Conservation (phyloP, 768 basidiomycete genomes). For the Boletus pseudo-olivaceus region DNA sequence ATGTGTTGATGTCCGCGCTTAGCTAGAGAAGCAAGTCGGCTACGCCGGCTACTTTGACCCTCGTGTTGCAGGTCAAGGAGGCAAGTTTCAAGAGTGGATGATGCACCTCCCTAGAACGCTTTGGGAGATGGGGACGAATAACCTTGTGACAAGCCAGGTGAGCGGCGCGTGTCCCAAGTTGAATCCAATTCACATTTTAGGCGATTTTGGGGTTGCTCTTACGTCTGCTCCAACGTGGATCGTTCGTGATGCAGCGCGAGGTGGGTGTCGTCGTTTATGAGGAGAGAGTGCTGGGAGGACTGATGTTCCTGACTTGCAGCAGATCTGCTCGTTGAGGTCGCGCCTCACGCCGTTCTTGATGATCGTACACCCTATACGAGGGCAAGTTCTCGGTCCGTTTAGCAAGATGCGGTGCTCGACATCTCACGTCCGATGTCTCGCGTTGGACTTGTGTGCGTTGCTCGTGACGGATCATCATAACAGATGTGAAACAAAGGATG, state of each 20-base stretch:
- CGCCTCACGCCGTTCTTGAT: constrained; percentile 79
- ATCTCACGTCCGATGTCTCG: constrained; percentile 49
- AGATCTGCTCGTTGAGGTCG: constrained; percentile 47
- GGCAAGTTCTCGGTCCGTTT: constrained; percentile 75
- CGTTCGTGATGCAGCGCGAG: constrained; percentile 40
- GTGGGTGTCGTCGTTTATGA: constrained; percentile 36
- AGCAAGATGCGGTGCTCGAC: constrained; percentile 49
- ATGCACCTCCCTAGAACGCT: constrained; percentile 72
- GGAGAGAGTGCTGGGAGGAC: neutral
- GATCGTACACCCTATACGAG: constrained; percentile 71
- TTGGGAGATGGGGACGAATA: constrained; percentile 75
- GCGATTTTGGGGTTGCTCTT: constrained; percentile 62
- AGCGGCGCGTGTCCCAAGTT: constrained; percentile 10
- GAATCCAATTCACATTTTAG: constrained; percentile 30
- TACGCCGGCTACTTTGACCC: constrained; percentile 50
- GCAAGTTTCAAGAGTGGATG: constrained; percentile 61
- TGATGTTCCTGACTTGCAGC: constrained; percentile 34
- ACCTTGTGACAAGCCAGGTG: constrained; percentile 62
- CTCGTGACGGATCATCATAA: constrained; percentile 23
- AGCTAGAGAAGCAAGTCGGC: constrained; percentile 60
- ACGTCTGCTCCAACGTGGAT: constrained; percentile 54
- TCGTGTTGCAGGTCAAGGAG: constrained; percentile 23
- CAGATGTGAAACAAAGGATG: constrained; percentile 5
- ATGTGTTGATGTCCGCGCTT: constrained; percentile 7
- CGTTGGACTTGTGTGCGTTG: constrained; percentile 56